Base-by-base conservation (phyloP, 139 green algal species). In the Chlamydomonas urium region DNA sequence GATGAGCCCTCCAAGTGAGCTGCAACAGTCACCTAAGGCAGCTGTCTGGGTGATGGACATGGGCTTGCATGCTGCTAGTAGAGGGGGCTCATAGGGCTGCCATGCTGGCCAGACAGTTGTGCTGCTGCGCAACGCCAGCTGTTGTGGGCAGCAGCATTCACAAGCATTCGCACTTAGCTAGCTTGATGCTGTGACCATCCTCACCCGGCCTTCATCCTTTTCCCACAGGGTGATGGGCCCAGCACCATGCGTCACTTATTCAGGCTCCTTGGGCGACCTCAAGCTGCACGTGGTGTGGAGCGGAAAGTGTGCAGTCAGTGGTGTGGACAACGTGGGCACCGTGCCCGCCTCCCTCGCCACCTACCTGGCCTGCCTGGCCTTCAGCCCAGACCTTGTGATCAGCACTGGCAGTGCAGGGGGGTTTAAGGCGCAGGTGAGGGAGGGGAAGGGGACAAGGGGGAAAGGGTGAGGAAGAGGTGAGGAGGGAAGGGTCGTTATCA, bases 351-450 rank as follows among this genome's bases (percentile, higher is more conserved):
- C 90, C 0, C 74, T 98, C 1, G 85, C 82, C 26, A 81, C 93
- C 2, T 98, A 96, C 82, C 81, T 97, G 10, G 89, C 91, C 2
- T 69, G 93, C 6, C 82, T 92, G 47, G 73, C 71, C 34, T 50
- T 78, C 66, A 84, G 91, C 59, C 92, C 94, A 1, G 91, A 99
- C 65, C 56, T 98, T 1, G 76, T 98, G 38, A 93, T 98, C 75
- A 96, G 90, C 32, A 80, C 89, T 4, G 94, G 94, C 17, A 99
- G 94, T 1, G 87, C 91, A 21, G 94, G 94, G 1, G 94, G 94
- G 53, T 99, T 99, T 83, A 89, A 90, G 48, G 77, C 87, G 0
- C 66, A 85, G 79, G 85, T 85, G 45, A 8, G 68, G 42, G 2
- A 10, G 29, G 8, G 34, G 17, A 56, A 56, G 45, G n/a, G n/a